These are phyloP conservation scores for Phytophthora europaea DNA, from an alignment of 352 stramenopile species.

Conservation along the genomic window DNA sequence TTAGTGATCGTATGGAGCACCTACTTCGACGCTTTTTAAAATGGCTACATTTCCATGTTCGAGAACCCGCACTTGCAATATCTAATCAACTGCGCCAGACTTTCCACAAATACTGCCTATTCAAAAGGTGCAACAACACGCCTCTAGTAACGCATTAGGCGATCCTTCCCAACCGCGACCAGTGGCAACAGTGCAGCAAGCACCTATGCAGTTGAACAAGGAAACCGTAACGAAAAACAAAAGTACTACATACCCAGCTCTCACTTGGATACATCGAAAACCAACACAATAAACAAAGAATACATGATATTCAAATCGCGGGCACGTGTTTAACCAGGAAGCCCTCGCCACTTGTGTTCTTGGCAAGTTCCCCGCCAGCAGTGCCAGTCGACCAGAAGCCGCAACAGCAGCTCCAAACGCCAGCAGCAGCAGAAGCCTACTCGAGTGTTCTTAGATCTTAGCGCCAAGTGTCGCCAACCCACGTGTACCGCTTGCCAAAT, in stretches of 20 bases:
- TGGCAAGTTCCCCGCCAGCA: conserved; percentile 10
- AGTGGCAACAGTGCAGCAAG: neutral
- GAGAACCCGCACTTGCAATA: conserved; percentile 30
- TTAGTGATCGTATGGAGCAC: conserved; percentile 18
- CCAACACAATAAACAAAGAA: no score
- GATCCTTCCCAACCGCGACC: neutral
- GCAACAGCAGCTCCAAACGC: neutral
- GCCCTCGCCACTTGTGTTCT: conserved; percentile 11
- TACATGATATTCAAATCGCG: neutral
- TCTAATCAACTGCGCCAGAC: neutral
- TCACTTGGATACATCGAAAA: no score
- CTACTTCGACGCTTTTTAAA: conserved; percentile 15
- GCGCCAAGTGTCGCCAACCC: neutral
- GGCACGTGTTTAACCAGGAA: conserved; percentile 19
- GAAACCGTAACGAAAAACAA: neutral
- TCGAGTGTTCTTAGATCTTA: conserved; percentile 12
- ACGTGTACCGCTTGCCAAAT: neutral
- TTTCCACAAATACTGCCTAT: neutral
- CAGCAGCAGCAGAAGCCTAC: neutral
- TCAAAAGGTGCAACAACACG: neutral
- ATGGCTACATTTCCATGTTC: conserved; percentile 17
- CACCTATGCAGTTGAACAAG: neutral
- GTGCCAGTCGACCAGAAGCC: neutral
- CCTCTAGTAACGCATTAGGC: no score
- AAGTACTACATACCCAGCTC: no score